Percentiles rank a stretch among this genome's conserved stretches.
Evolutionary conservation across 1,139 yeast genomes (phyloP).

Genomic region (Hansenula anomala): DNA sequence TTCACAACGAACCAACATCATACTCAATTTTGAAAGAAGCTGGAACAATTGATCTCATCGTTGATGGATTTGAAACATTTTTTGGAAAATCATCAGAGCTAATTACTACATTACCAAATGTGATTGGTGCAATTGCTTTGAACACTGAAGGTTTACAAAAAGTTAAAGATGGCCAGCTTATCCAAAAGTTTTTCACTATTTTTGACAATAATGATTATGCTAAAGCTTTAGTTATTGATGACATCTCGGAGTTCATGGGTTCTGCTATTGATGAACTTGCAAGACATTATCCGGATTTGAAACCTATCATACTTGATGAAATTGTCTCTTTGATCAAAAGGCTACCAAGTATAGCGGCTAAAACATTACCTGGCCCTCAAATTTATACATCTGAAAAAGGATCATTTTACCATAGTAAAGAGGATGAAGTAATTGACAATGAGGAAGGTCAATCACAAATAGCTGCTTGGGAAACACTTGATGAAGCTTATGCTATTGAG

Average conservation of each 20-base stretch:
- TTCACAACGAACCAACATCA: conserved; percentile 91
- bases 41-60: conserved; percentile 59
- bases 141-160: conserved; percentile 67
- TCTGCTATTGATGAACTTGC: conserved; percentile 74
- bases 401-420: conserved; percentile 34
- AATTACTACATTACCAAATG: conserved; percentile 62
- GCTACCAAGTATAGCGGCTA: conserved; percentile 37
- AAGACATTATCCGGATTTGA: conserved; percentile 74
- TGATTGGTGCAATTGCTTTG: conserved; percentile 79
- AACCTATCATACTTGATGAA: conserved; percentile 52
- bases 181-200: conserved; percentile 46
- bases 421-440: conserved; percentile 35
- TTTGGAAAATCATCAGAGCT: conserved; percentile 57
- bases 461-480: conserved; percentile 49
- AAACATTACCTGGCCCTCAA: conserved; percentile 31
- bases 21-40: conserved; percentile 79
- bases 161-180: conserved; percentile 42
- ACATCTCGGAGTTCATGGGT: conserved; percentile 54
- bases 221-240: conserved; percentile 41
- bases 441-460: conserved; percentile 36
- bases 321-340: conserved; percentile 42
- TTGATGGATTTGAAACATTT: conserved; percentile 48
- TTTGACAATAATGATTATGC: conserved; percentile 48
- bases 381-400: conserved; percentile 42
- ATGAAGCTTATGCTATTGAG: conserved; percentile 41